Percentiles rank a stretch among this genome's conserved stretches.
Evolutionary conservation across 2,329 filamentous ascomycete genomes (phyloP).

Genomic region (Penicillium sp.): DNA sequence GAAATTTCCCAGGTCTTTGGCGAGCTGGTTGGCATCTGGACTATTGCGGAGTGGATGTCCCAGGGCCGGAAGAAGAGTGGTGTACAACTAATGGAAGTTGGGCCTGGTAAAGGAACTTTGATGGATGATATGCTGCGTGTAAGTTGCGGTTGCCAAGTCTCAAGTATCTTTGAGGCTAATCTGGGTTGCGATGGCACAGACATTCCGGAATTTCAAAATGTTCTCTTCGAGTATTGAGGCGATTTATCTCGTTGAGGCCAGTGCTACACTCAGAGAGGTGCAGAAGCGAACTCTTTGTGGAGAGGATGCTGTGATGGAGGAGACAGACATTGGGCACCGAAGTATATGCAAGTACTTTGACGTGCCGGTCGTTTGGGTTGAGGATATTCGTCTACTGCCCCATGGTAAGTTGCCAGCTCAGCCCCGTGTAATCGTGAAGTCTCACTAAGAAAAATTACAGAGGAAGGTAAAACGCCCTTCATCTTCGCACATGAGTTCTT

Average conservation of each 20-base stretch:
- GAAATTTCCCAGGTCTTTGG: conserved; percentile 98
- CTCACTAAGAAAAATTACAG: conserved; percentile 35
- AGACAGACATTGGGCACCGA: conserved; percentile 70
- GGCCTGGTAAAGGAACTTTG: conserved; percentile 87
- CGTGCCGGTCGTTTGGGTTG: conserved; percentile 81
- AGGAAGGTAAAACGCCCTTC: conserved; percentile 73
- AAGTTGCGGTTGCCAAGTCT: conserved; percentile 33
- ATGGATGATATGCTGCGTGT: conserved; percentile 96
- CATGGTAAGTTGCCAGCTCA: conserved; percentile 49
- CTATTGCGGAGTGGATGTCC: conserved; percentile 93
- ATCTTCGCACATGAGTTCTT: conserved; percentile 99
- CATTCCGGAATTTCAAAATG: conserved; percentile 75
- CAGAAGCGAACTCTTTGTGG: conserved; percentile 84
- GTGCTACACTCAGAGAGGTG: conserved; percentile 68
- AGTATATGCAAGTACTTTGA: conserved; percentile 72
- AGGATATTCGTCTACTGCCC: conserved; percentile 81
- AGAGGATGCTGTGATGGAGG: conserved; percentile 61
- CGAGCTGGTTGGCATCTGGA: conserved; percentile 90
- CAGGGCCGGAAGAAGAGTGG: conserved; percentile 73
- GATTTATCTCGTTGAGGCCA: conserved; percentile 96
- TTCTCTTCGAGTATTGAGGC: conserved; percentile 75
- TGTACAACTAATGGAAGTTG: conserved; percentile 88
- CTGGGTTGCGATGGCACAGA: conserved; percentile 50
- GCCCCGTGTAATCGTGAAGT: neutral
- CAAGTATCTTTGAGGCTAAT: neutral